Evolutionary conservation across 805 yeast species (phyloP), one percentile per base, ranked within the genome.

Genomic region (Metschnikowia anglica): DNA sequence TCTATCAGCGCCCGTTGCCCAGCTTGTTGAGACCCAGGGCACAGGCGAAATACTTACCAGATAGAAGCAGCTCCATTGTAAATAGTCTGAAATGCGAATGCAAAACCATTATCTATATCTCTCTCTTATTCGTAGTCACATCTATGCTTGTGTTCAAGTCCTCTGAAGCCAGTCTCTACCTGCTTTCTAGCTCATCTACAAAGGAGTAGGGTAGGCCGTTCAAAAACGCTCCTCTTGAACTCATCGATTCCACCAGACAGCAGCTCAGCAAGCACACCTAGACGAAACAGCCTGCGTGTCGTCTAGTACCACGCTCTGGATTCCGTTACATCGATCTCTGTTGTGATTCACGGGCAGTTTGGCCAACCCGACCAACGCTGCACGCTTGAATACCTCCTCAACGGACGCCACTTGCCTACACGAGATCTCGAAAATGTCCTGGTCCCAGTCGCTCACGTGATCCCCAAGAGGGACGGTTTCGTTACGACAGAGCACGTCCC

Each of bases 361-460:
- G 10, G 15, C 37, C 30, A 42, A 5, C 18, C 74, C 76, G 15
- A 70, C 30, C 39, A 54, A 52, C 3, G 74, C 76, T 21, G 63
- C 74, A 18, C 69, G 53, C 3, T 43, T 37, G 50, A 72, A 72
- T 15, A 70, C 58, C 3, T 46, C 49, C n/a, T 60, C 58, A 10
- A 72, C 74, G 37, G 52, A 29, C 12, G 56, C 60, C 19, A 60
- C 50, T 15, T 52, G 53, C 42, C 65, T 66, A 38, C 68, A 61
- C 24, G 65, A 53, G 2, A 66, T 54, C 50, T 70, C 74, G 23
- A 54, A 18, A 17, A 68, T 48, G 42, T 66, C 71, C 5, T 39
- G 26, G 13, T 53, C 58, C 73, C 73, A 68, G 48, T 66, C 65
- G 6, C 41, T 47, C 7, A 67, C 58, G 47, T 56, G 63, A 28